Base-by-base conservation (phyloP, 2,329 filamentous ascomycete species). In the Cercospora nicotianae region DNA sequence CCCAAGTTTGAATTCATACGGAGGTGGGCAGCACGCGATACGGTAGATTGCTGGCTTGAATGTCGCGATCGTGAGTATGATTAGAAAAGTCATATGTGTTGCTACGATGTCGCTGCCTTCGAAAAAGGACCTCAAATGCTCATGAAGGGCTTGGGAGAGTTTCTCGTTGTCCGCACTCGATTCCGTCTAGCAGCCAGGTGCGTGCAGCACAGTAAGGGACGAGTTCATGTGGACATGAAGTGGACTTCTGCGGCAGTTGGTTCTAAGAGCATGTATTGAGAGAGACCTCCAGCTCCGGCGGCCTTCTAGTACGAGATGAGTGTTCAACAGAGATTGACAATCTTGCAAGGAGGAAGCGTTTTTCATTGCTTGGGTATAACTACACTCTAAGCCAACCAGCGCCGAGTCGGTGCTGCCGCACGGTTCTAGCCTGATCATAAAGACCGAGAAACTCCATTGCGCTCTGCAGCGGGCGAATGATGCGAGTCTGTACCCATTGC, bases 361-460 rank as follows among this genome's bases (percentile, higher is more conserved):
- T 68, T 72, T 70, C 58, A 70, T 73, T 72, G 70, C 67, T 61
- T 67, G 51, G 67, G 61, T 65, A 66, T 69, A 59, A 57, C 64
- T 73, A 74, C 64, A 70, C 65, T 63, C 65, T 64, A 66, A 72
- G 70, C 70, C 69, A 53, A 66, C 69, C 63, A 73, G 72, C 74
- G 69, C 72, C 73, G 63, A 66, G 69, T 66, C 71, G 65, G 72
- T 70, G 69, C 71, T 63, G 57, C 60, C 12, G 42, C 39, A 42
- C 58, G 23, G 18, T 36, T 39, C 42, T 53, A 33, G 45, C 59
- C 63, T 63, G 58, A 71, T 71, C 69, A 70, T 72, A 68, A 67
- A 72, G 68, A 55, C 65, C 61, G 51, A 63, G 63, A 70, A 66
- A 55, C 58, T 62, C 71, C 53, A 59, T 61, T 31, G 67, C 66